Base-by-base conservation (phyloP, 805 yeast genomes). In the Saccharomycopsis babjevae region DNA sequence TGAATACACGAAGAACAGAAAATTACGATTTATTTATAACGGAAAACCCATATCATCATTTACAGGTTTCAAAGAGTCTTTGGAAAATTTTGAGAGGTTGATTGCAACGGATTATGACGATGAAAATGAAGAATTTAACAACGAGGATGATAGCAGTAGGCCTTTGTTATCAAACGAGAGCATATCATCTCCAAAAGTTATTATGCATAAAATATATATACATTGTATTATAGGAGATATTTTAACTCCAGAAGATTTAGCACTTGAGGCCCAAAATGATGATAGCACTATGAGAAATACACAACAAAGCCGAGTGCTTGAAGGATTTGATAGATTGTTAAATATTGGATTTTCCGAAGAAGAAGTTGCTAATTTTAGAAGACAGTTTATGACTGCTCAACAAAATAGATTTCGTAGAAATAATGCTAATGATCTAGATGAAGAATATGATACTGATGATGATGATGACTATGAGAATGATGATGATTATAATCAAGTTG, bases 311-410 rank as follows among this genome's bases (percentile, higher is more conserved):
- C 68, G 69, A 59, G 91, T 89, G 15, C 84, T 86, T 2, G 80
- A 85, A 16, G 97, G 97, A 1, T 89, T 92, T 70, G 97, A 92
- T 71, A 74, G 97, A 50, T 75, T 92, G 58, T 77, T 91, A 18
- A 82, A 84, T 38, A 92, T 91, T 54, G 97, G 97, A 8, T 89
- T 92, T 69, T 79, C 88, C 4, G 88, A 83, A 38, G 86, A 83
- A 62, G 97, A 92, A 66, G 82, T 92, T 32, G 76, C 77, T 52
- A 85, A 84, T 60, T 72, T 92, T 62, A 77, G 97, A 62, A 74
- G 80, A 58, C 97, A 91, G 70, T 91, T 92, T 68, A 79, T 82
- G 61, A 77, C 78, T 61, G 77, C 91, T 1, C 88, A 89, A 70
- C 89, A 89, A 0, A 76, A 74, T 60, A 25, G 54, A 46, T 20